These are phyloP conservation scores for Penicillium sp. DNA, from an alignment of 2,329 filamentous ascomycete genomes.

Conservation along the genomic window DNA sequence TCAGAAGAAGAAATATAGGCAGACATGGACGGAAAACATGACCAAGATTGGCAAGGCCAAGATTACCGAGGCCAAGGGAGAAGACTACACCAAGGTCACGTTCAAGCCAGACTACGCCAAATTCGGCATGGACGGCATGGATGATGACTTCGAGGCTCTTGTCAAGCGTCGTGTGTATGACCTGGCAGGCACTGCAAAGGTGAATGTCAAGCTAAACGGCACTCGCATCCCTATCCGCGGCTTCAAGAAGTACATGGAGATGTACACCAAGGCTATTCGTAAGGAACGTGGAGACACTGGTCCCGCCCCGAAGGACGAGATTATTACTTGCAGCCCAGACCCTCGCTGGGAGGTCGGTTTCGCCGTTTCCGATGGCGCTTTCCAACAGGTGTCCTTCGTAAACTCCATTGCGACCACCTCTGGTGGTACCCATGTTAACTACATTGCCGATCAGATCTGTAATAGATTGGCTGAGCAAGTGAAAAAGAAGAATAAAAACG, in stretches of 20 bases:
- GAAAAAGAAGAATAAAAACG: slow-evolving; percentile 82
- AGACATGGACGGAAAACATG: slow-evolving; percentile 96
- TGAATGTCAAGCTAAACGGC: slow-evolving; percentile 84
- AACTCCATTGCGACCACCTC: slow-evolving; percentile 95
- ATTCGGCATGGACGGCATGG: slow-evolving; percentile 74
- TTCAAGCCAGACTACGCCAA: slow-evolving; percentile 83
- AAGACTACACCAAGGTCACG: slow-evolving; percentile 84
- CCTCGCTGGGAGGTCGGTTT: slow-evolving; percentile 89
- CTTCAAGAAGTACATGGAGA: slow-evolving; percentile 92
- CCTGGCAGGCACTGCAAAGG: slow-evolving; percentile 76
- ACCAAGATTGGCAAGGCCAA: slow-evolving; percentile 80
- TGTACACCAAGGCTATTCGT: slow-evolving; percentile 93
- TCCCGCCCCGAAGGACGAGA: slow-evolving; percentile 58
- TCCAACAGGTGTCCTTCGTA: slow-evolving; percentile 97
- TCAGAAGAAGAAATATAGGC: slow-evolving; percentile 84
- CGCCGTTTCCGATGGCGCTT: slow-evolving; percentile 88
- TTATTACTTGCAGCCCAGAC: slow-evolving; percentile 73
- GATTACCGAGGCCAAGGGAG: slow-evolving; percentile 64
- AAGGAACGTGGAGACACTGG: slow-evolving; percentile 70
- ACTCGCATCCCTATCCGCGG: slow-evolving; percentile 67
- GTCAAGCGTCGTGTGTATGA: slow-evolving; percentile 90
- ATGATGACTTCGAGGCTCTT: slow-evolving; percentile 85
- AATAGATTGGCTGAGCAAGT: slow-evolving; percentile 69
- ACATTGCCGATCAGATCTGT: slow-evolving; percentile 89
- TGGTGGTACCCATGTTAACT: slow-evolving; percentile 93